Base-by-base conservation (phyloP, 306 rosid genomes). In the Elaeagnus macrophylla region DNA sequence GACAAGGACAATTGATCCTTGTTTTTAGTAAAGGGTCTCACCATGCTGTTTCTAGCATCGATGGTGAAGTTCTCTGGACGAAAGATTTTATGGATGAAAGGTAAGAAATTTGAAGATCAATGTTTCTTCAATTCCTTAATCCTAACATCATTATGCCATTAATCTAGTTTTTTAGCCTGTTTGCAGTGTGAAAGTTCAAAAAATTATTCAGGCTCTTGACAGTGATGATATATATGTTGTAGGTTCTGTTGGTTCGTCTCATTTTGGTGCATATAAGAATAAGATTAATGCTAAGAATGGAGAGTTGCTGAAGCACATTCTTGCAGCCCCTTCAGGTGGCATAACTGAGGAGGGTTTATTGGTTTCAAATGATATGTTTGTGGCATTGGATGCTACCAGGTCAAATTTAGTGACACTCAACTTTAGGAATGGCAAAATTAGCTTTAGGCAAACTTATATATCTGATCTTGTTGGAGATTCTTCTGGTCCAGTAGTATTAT, bases 1-100 rank as follows among this genome's bases (percentile, higher is more conserved):
- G 81, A 82, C 66, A 85, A 73, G 78, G 90, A 82, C 60, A 86
- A 81, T 41, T 74, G 73, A 79, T 93, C 75, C 84, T 87, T 66
- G 88, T 77, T 73, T 86, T 62, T 54, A 69, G 95, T 45, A 76
- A 77, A 67, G 89, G 95, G 51, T 60, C 65, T 72, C 82, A 87
- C 61, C 84, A 87, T 79, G 89, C 89, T 68, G 59, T 93, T 75
- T 87, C 99, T 37, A 48, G 87, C 70, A 70, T 84, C 51, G 86
- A 80, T 35, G 99, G 99, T 32, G 84, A 80, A 59, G 64, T 80
- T 73, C 75, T 87, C 53, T 93, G 96, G 99, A 83, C 48, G 72
- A 79, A 75, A 60, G 89, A 87, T 74, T 64, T 87, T 73, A 59
- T 76, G 7, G 68, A 67, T 51, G 85, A 87, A 73, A 84, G 95